Evolutionary conservation across 257 asterid genomes (phyloP).

Genomic region (Rehmannia glutinosa): DNA sequence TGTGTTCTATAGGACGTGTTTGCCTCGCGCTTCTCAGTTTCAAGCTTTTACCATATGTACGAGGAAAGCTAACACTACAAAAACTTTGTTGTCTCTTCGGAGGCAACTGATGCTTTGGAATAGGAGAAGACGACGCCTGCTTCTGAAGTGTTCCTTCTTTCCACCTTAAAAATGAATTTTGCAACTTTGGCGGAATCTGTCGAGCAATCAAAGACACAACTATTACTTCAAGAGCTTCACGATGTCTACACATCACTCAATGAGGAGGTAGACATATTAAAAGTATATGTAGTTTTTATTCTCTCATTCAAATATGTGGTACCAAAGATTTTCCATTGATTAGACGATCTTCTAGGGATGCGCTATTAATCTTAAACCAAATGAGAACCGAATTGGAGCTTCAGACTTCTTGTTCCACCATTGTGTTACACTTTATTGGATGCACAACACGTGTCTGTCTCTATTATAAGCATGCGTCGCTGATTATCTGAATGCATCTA

Average conservation of each 20-base stretch:
- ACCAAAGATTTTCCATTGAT: no score
- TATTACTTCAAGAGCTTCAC: no score
- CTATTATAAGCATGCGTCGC: no score
- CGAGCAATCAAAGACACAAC: neutral
- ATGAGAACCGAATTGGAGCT: neutral
- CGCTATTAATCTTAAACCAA: neutral
- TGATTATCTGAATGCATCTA: no score
- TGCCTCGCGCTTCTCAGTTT: constrained; percentile 38
- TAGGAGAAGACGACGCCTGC: constrained; percentile 3
- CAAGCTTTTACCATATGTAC: constrained; percentile 20
- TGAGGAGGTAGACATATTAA: no score
- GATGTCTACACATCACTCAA: no score
- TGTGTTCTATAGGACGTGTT: constrained; percentile 16
- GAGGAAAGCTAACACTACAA: constrained; percentile 39
- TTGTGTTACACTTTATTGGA: no score
- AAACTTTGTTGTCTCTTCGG: constrained; percentile 18
- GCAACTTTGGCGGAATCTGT: constrained; percentile 68
- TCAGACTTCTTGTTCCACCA: no score
- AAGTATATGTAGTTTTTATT: neutral
- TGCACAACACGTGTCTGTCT: no score
- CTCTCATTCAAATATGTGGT: neutral
- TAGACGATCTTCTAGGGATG: no score
- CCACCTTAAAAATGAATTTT: constrained; percentile 43
- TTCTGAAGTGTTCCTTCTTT: constrained; percentile 35
- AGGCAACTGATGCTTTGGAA: constrained; percentile 2